These are phyloP conservation scores for Suillus luteus DNA, from an alignment of 768 basidiomycete genomes.

Conservation along the genomic window DNA sequence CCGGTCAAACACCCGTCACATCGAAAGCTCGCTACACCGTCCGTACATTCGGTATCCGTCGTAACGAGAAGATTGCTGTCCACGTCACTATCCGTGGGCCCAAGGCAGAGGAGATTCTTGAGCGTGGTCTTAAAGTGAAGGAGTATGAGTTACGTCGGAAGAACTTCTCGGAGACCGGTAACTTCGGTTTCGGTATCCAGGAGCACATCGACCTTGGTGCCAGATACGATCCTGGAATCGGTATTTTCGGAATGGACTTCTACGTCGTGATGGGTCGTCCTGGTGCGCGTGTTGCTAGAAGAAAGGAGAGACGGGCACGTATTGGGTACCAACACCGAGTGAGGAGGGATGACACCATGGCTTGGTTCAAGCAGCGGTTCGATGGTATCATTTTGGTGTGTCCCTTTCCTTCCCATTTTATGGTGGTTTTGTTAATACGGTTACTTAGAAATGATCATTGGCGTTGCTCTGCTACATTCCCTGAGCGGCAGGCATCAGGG, in stretches of 20 bases:
- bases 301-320: conserved; percentile 86
- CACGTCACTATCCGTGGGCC: conserved; percentile 99
- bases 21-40: conserved; percentile 99
- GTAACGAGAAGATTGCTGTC: conserved; percentile 99
- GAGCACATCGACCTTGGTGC: conserved; percentile 99
- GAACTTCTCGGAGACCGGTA: conserved; percentile 98
- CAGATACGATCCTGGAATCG: conserved; percentile 96
- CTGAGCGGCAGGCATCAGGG: conserved; percentile 10
- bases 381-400: conserved; percentile 94
- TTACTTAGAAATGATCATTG: neutral
- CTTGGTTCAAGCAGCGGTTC: conserved; percentile 99
- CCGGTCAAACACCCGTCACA: conserved; percentile 98
- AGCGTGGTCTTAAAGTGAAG: conserved; percentile 99
- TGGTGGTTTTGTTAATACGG: neutral
- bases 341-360: conserved; percentile 94
- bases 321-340: conserved; percentile 89
- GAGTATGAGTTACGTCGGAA: conserved; percentile 97
- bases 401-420: conserved; percentile 13
- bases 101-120: conserved; percentile 99
- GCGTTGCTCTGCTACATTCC: neutral
- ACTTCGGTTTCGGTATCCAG: conserved; percentile 99
- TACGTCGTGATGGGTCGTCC: conserved; percentile 97
- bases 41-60: conserved; percentile 97
- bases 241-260: conserved; percentile 99
- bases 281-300: conserved; percentile 85